Evolutionary conservation across 176 grass and related monocot species (phyloP), one percentile per base, ranked within the genome.

Genomic region (Neostapfia colusana): DNA sequence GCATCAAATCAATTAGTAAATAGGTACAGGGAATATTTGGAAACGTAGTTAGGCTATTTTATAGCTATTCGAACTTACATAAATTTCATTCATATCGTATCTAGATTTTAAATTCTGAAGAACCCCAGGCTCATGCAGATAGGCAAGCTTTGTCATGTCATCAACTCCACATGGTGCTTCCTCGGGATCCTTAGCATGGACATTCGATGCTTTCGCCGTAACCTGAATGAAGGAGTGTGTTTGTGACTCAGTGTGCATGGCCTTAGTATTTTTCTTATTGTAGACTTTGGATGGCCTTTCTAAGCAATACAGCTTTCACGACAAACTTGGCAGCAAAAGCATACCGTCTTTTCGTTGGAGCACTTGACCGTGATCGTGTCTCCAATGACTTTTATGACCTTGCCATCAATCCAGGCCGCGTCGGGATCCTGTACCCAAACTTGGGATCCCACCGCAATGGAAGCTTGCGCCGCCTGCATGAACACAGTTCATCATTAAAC

Each of bases 91-190:
- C 91, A 92, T 95, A 62, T 88, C 87, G 57, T 88, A 99, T 92
- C 95, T 92, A 63, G 89, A 84, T 86, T 86, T 88, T 67, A 99
- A 58, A 67, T 99, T 99, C 73, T 88, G 87, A 72, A 99, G 89
- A 78, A 99, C 95, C 26, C 95, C 95, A 7, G 95, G 95, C 78
- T 95, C 95, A 45, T 99, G 95, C 60, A 99, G 86, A 83, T 99
- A 99, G 31, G 95, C 85, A 56, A 99, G 89, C 67, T 92, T 99
- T 10, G 95, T 99, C 95, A 99, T 99, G 87, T 99, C 95, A 89
- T 99, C 95, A 4, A 99, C 92, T 20, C 95, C 95, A 28, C 91
- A 95, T 67, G 95, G 72, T 57, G 91, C 61, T 64, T 86, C 91
- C 79, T 99, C 95, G 0, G 91, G 85, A 85, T 99, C 95, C 77